Percentiles rank a stretch among this genome's conserved stretches.
phyloP scores from a whole-genome alignment of 768 basidiomycete genomes.

The Jaapia argillacea region DNA sequence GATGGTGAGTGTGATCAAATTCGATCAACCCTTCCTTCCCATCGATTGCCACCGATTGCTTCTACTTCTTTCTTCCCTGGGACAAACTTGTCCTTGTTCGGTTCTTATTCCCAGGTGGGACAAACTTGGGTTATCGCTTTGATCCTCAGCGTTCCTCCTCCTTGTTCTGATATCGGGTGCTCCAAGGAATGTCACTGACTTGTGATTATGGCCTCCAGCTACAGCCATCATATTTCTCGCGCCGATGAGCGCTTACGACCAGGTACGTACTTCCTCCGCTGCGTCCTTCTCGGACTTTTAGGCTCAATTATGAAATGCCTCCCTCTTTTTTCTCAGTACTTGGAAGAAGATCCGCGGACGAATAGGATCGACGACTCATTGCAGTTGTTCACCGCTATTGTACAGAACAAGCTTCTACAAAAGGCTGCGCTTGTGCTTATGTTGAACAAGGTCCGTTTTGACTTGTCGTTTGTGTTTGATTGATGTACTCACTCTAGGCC shows the following conservation, averaged over 20 bases:
- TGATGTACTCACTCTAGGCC: too few species aligned
- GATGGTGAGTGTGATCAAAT: neutral
- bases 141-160: neutral
- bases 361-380: constrained; percentile 84
- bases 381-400: constrained; percentile 82
- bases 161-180: neutral
- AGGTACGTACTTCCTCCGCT: constrained; percentile 30
- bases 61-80: neutral
- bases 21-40: too few species aligned
- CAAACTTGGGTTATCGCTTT: neutral
- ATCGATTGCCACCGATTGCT: too few species aligned
- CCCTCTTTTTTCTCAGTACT: constrained; percentile 38
- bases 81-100: neutral
- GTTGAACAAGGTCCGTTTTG: constrained; percentile 58
- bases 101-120: neutral
- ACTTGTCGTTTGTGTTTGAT: constrained; percentile 49
- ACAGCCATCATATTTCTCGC: constrained; percentile 78
- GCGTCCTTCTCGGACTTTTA: constrained; percentile 1
- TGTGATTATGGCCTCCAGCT: constrained; percentile 18
- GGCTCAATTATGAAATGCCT: neutral
- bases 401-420: constrained; percentile 71
- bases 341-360: constrained; percentile 78
- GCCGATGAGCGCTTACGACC: constrained; percentile 72
- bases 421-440: constrained; percentile 38
- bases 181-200: neutral